Conservation (phyloP, 352 stramenopile genomes). For the Thraustochytrium sp. region DNA sequence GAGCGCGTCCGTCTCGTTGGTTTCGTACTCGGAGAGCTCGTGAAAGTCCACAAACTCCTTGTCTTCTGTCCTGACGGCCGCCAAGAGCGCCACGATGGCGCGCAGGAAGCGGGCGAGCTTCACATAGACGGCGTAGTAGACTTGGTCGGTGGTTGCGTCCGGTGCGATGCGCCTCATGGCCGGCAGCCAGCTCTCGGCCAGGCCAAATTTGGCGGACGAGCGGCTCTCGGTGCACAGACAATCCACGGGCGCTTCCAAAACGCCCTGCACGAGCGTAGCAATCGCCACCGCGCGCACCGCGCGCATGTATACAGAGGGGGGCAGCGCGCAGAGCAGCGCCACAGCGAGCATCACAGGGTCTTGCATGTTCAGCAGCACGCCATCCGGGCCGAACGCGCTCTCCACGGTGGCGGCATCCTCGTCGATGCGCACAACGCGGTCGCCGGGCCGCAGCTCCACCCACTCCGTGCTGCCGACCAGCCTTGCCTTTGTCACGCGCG, state of each 20-base stretch:
- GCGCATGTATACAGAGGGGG: neutral
- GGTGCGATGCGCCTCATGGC: neutral
- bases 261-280: conserved; percentile 13
- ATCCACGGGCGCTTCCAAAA: neutral
- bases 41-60: neutral
- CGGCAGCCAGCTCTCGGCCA: neutral
- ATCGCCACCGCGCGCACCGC: conserved; percentile 20
- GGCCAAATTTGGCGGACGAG: neutral
- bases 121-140: neutral
- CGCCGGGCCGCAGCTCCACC: neutral
- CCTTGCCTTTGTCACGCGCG: neutral
- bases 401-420: neutral
- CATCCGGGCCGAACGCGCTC: neutral
- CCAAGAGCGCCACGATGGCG: neutral
- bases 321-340: neutral
- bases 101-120: conserved; percentile 13
- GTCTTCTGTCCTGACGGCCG: neutral
- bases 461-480: neutral
- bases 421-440: neutral
- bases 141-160: neutral
- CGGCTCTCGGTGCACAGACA: neutral
- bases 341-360: neutral
- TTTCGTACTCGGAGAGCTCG: neutral
- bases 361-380: conserved; percentile 9
- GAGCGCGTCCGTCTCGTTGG: neutral